Evolutionary conservation across 306 rosid species (phyloP).

Genomic region (Fagus crenata): DNA sequence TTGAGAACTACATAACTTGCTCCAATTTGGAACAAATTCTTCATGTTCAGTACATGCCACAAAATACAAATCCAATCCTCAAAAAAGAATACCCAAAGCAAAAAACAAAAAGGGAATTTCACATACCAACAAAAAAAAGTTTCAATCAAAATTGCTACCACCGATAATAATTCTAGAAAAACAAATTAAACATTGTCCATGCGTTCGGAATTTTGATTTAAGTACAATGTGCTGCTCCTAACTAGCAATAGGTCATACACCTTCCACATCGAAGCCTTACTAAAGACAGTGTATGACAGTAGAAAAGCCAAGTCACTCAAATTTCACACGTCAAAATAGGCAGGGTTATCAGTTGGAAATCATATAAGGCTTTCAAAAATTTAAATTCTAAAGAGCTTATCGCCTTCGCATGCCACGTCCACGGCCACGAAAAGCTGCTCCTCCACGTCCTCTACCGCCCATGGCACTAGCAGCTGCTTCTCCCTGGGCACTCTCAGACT

Average conservation of each 20-base stretch:
- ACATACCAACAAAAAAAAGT: background rate
- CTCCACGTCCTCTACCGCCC: constrained; percentile 98
- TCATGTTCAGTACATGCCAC: no score
- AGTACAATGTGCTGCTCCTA: constrained; percentile 31
- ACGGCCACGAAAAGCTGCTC: constrained; percentile 72
- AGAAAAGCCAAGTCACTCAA: constrained; percentile 4
- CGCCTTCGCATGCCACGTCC: constrained; percentile 95
- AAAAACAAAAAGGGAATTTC: background rate
- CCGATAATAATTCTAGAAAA: background rate
- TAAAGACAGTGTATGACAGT: background rate
- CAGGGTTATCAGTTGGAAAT: background rate
- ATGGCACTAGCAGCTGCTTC: constrained; percentile 98
- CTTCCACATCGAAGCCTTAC: constrained; percentile 9
- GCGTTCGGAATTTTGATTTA: constrained; percentile 17
- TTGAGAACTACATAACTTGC: no score
- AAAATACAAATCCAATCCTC: no score
- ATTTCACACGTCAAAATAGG: constrained; percentile 12
- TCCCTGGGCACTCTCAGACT: constrained; percentile 99
- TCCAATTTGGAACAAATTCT: no score
- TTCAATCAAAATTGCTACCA: constrained; percentile 18
- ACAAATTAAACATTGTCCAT: constrained; percentile 4
- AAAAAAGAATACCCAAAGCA: background rate
- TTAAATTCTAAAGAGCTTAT: constrained; percentile 20
- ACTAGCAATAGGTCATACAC: constrained; percentile 15
- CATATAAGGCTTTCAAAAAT: background rate